phyloP scores from a whole-genome alignment of 108 stramenopile species.

The Mediolabrus comicus region DNA sequence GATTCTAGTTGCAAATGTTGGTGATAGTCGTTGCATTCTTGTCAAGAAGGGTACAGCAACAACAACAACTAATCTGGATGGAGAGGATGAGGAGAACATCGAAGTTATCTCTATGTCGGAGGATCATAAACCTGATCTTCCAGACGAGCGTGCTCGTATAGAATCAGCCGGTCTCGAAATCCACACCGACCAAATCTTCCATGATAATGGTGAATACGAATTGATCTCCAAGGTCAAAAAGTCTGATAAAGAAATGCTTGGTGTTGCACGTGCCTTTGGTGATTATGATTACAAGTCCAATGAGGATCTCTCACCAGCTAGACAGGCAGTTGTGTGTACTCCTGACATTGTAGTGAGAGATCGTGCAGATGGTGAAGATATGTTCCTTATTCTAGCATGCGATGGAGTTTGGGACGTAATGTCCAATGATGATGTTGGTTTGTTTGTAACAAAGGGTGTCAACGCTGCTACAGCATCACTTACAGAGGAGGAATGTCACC shows the following conservation, averaged over 20 bases:
- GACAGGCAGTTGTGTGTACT: slow-evolving; percentile 80
- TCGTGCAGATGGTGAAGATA: slow-evolving; percentile 53
- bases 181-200: slow-evolving; percentile 24
- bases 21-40: slow-evolving; percentile 88
- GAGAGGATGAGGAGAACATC: slow-evolving; percentile 11
- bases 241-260: slow-evolving; percentile 55
- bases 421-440: slow-evolving; percentile 66
- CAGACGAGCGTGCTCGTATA: slow-evolving; percentile 74
- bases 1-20: slow-evolving; percentile 86
- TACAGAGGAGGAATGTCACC: slow-evolving; percentile 13
- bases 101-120: slow-evolving; percentile 60
- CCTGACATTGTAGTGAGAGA: slow-evolving; percentile 74
- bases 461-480: slow-evolving; percentile 22
- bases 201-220: slow-evolving; percentile 6
- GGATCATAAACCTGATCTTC: slow-evolving; percentile 94
- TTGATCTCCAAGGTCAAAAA: slow-evolving; percentile 27
- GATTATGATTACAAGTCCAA: slow-evolving; percentile 94
- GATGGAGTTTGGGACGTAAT: slow-evolving; percentile 94
- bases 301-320: slow-evolving; percentile 49
- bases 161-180: slow-evolving; percentile 75
- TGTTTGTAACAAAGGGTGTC: slow-evolving; percentile 54
- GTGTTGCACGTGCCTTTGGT: slow-evolving; percentile 87
- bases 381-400: slow-evolving; percentile 87
- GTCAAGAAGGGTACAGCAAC: slow-evolving; percentile 36
- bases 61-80: slow-evolving; percentile 7